These are phyloP conservation scores for Phytophthora rubi DNA, from an alignment of 352 stramenopile genomes.

Conservation along the genomic window DNA sequence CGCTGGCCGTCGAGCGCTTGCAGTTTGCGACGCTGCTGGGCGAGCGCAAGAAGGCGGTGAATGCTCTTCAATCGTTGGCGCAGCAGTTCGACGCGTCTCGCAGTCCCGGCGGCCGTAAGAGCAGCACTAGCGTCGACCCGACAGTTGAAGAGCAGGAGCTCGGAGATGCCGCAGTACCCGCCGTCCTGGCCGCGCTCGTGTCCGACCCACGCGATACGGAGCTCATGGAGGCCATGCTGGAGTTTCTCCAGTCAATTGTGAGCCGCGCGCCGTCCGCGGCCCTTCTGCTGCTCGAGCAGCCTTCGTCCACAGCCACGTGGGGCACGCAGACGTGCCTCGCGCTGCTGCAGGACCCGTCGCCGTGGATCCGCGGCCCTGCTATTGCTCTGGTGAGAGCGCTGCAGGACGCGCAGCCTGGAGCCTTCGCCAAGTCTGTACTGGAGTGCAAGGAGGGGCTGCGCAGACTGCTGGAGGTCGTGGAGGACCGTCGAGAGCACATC, in stretches of 20 bases:
- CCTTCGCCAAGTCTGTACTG: constrained; percentile 57
- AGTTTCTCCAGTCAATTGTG: constrained; percentile 71
- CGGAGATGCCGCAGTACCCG: constrained; percentile 49
- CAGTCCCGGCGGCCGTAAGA: constrained; percentile 1
- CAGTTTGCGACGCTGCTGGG: constrained; percentile 79
- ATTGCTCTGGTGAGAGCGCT: constrained; percentile 64
- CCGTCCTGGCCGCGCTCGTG: constrained; percentile 63
- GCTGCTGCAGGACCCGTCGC: constrained; percentile 78
- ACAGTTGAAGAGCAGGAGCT: constrained; percentile 52
- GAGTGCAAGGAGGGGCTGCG: constrained; percentile 76
- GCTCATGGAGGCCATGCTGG: constrained; percentile 85
- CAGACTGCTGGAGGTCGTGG: constrained; percentile 72
- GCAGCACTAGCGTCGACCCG: constrained; percentile 5
- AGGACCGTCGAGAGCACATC: constrained; percentile 85
- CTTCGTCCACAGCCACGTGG: constrained; percentile 29
- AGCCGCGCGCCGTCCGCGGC: constrained; percentile 40
- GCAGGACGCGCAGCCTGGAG: constrained; percentile 57
- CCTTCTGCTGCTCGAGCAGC: constrained; percentile 46
- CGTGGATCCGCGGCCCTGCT: constrained; percentile 79
- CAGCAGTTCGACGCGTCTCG: constrained; percentile 19
- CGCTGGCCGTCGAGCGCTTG: constrained; percentile 61
- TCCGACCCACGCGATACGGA: constrained; percentile 84
- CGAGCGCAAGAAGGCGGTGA: constrained; percentile 72
- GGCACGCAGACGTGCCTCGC: constrained; percentile 70
- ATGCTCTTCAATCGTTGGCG: constrained; percentile 53